These are phyloP conservation scores for Dendrobium nobile DNA, from an alignment of 106 monocot genomes.

Conservation along the genomic window DNA sequence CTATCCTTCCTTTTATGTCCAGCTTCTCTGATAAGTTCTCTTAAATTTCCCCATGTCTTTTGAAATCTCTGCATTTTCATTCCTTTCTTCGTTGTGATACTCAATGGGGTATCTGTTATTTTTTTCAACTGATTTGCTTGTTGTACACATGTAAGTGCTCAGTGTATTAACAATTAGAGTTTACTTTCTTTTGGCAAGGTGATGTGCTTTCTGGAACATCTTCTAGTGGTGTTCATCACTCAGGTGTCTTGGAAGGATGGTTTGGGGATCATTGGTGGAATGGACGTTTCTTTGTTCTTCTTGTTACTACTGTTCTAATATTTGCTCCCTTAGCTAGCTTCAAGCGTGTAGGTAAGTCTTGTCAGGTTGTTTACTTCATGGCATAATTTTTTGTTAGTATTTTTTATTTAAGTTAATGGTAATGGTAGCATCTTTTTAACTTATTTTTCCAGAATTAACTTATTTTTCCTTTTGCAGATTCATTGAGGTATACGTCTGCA, in stretches of 20 bases:
- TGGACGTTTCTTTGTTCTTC: conserved; percentile 42
- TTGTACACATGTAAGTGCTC: no score
- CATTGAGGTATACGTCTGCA: conserved; percentile 27
- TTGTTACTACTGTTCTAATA: conserved; percentile 39
- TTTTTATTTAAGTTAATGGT: not conserved
- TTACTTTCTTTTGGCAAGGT: conserved; percentile 22
- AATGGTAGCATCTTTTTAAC: not conserved
- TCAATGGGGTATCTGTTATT: no score
- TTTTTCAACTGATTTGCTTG: no score
- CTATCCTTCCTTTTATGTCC: no score
- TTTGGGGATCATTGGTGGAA: conserved; percentile 73
- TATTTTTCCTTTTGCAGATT: conserved; percentile 37
- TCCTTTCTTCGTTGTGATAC: no score
- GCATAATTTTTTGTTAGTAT: not conserved
- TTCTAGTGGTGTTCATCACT: conserved; percentile 47
- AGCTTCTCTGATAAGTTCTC: no score
- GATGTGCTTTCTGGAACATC: conserved; percentile 76
- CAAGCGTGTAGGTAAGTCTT: conserved; percentile 53
- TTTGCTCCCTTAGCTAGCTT: conserved; percentile 59
- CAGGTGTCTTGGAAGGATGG: conserved; percentile 70
- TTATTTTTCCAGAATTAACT: not conserved
- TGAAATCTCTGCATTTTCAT: no score
- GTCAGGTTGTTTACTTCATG: not conserved
- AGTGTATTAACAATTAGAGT: not conserved
- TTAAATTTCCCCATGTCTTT: no score